Evolutionary conservation across 2,329 filamentous ascomycete genomes (phyloP).

Genomic region (Thielaviopsis cerberus): DNA sequence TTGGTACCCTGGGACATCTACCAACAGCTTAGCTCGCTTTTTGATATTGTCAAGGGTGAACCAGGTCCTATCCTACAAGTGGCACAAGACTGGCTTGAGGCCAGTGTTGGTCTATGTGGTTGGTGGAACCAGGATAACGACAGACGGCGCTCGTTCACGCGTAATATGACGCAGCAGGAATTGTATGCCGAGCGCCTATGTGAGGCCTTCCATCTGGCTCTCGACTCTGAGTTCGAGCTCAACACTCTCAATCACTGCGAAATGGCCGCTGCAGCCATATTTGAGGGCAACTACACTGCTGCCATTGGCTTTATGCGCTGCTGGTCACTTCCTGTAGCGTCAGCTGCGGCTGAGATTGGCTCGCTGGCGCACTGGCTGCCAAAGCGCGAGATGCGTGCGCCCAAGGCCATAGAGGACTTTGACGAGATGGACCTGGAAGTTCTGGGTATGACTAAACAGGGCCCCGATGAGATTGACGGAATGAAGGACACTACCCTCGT

Average conservation of each 20-base stretch:
- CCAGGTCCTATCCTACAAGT: slow-evolving; percentile 55
- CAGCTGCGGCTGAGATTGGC: slow-evolving; percentile 66
- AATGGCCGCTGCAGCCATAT: slow-evolving; percentile 61
- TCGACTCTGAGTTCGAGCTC: slow-evolving; percentile 53
- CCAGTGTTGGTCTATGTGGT: slow-evolving; percentile 59
- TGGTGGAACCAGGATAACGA: slow-evolving; percentile 94
- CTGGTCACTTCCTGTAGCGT: slow-evolving; percentile 66
- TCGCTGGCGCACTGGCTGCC: slow-evolving; percentile 71
- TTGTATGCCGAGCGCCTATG: slow-evolving; percentile 59
- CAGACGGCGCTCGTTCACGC: slow-evolving; percentile 20
- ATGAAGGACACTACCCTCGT: slow-evolving; percentile 65
- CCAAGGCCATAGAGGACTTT: slow-evolving; percentile 11
- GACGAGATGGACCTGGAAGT: slow-evolving; percentile 75
- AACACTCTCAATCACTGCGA: slow-evolving; percentile 61
- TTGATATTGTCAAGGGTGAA: slow-evolving; percentile 62
- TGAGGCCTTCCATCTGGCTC: slow-evolving; percentile 49
- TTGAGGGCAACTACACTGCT: slow-evolving; percentile 66
- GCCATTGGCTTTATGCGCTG: slow-evolving; percentile 54
- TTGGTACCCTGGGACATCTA: slow-evolving; percentile 82
- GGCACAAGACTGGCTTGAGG: slow-evolving; percentile 84
- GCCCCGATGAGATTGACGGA: slow-evolving; percentile 40
- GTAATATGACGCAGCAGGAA: slow-evolving; percentile 19
- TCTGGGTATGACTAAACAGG: slow-evolving; percentile 45
- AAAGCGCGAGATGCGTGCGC: slow-evolving; percentile 40
- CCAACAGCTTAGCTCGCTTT: slow-evolving; percentile 62